Evolutionary conservation across 495 filamentous ascomycete species (phyloP).

Genomic region (Trichoderma erinaceum): DNA sequence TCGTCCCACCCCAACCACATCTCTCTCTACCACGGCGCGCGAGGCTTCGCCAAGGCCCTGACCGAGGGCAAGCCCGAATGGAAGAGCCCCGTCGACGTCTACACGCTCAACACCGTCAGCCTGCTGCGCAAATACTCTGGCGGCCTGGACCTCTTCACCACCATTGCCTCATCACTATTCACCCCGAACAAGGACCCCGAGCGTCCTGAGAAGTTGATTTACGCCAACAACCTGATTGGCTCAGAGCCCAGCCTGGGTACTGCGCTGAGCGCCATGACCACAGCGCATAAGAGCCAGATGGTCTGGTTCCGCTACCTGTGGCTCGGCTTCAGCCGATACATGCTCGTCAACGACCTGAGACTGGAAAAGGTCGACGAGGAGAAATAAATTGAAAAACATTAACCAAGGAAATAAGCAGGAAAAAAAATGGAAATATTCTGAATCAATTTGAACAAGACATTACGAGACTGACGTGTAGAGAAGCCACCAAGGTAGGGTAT

Average conservation of each 20-base stretch:
- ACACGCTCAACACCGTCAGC: conserved; percentile 67
- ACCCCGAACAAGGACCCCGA: conserved; percentile 30
- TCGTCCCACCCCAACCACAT: conserved; percentile 89
- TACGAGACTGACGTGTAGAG: neutral
- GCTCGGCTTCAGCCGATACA: conserved; percentile 86
- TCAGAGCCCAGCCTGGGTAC: conserved; percentile 34
- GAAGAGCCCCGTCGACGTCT: conserved; percentile 68
- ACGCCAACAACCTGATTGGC: conserved; percentile 54
- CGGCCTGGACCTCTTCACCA: conserved; percentile 65
- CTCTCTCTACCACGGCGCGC: conserved; percentile 74
- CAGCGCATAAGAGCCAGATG: conserved; percentile 92
- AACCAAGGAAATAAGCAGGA: neutral
- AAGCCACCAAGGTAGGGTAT: neutral
- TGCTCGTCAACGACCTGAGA: conserved; percentile 87
- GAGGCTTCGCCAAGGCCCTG: conserved; percentile 58
- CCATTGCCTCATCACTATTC: conserved; percentile 46
- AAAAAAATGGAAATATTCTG: neutral
- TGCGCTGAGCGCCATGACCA: conserved; percentile 80
- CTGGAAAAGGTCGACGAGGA: conserved; percentile 39
- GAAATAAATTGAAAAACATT: neutral
- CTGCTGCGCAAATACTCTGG: conserved; percentile 73
- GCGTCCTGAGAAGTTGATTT: conserved; percentile 54
- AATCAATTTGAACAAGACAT: neutral
- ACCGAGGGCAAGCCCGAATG: conserved; percentile 60
- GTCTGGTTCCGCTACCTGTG: conserved; percentile 96